phyloP scores from a whole-genome alignment of 345 rosid species.

The Camelina neglecta region DNA sequence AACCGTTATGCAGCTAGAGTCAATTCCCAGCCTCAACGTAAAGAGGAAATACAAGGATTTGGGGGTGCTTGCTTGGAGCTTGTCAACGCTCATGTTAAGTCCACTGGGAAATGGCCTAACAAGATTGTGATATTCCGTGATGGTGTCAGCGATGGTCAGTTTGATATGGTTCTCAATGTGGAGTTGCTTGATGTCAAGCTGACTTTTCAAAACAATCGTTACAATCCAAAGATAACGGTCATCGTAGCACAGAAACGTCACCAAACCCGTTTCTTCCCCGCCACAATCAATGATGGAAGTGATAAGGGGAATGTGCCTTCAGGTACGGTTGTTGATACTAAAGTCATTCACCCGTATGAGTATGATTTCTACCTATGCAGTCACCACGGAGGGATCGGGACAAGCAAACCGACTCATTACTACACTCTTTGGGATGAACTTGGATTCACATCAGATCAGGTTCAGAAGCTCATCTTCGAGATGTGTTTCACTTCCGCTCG shows the following conservation, averaged over 20 bases:
- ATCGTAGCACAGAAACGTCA: constrained; percentile 85
- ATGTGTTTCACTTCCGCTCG: constrained; percentile 89
- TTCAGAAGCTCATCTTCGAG: constrained; percentile 74
- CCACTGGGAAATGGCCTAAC: constrained; percentile 60
- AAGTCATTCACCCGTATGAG: constrained; percentile 72
- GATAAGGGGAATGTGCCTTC: constrained; percentile 64
- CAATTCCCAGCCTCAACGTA: constrained; percentile 62
- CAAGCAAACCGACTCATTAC: constrained; percentile 90
- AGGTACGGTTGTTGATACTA: constrained; percentile 81
- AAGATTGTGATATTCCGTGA: constrained; percentile 82
- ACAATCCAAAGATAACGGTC: constrained; percentile 68
- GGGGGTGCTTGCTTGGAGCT: constrained; percentile 78
- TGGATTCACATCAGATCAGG: constrained; percentile 60
- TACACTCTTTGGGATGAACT: constrained; percentile 79
- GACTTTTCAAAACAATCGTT: constrained; percentile 45
- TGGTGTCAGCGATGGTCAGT: constrained; percentile 90
- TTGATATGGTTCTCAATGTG: constrained; percentile 85
- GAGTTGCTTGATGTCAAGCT: constrained; percentile 65
- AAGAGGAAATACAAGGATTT: constrained; percentile 68
- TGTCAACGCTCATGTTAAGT: constrained; percentile 49
- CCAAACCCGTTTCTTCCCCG: constrained; percentile 75
- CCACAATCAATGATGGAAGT: constrained; percentile 46
- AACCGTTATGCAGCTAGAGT: constrained; percentile 81
- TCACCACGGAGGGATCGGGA: constrained; percentile 79
- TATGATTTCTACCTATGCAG: constrained; percentile 82